Evolutionary conservation across 805 yeast genomes (phyloP), one percentile per base, ranked within the genome.

Genomic region (Wickerhamomyces alni): DNA sequence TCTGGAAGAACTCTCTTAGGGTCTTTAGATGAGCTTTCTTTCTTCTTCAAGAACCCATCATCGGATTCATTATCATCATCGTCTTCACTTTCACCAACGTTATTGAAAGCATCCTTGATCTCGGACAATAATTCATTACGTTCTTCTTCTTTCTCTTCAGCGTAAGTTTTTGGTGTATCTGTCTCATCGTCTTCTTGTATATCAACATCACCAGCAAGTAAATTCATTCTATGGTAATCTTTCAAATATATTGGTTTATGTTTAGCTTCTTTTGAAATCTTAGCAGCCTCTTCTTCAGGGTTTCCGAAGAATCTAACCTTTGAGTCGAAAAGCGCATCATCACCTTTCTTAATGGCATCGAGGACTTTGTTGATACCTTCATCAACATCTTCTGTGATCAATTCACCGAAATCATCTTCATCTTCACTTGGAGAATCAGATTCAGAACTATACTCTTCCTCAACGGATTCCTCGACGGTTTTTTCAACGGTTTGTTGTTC

Each of bases 361-460:
- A 93, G 61, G 3, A 93, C 95, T 32, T 79, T 71, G 37, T 72
- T 69, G 48, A 93, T 80, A 18, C 94, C 94, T 16, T 70, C 61
- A 46, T 93, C 97, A 9, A 93, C 86, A 37, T 84, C 88, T 35
- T 77, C 87, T 0, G 97, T 91, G 38, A 87, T 70, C 37, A 93
- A 66, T 24, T 88, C 95, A 38, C 96, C 99, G 49, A 61, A 81
- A 44, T 89, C 96, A 57, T 93, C 99, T 62, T 91, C 99, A 4
- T 80, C 87, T 56, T 87, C 95, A 25, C 58, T 56, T 4, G 49
- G 54, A 11, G 62, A 44, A 8, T 69, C 70, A n/a, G 69, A 62
- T 15, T 66, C 66, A 6, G 63, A 62, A 2, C 58, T 67, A 21
- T 54, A 55, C 29, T 58, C 65, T 35, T 56, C 63, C 13, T 37